phyloP scores from a whole-genome alignment of 2,329 filamentous ascomycete genomes.

The Kalaharituber pfeilii region DNA sequence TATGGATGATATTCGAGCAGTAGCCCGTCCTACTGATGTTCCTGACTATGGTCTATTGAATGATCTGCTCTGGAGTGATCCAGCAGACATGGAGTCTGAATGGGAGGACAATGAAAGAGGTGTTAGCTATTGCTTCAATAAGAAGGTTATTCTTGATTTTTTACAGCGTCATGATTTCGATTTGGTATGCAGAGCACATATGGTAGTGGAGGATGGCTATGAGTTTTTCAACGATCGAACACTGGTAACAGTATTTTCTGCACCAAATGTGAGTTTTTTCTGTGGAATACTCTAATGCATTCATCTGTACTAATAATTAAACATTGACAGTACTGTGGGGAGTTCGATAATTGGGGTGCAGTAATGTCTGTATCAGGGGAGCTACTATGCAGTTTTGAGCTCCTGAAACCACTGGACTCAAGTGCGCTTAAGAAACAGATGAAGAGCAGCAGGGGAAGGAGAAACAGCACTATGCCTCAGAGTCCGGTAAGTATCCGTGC shows the following conservation, averaged over 20 bases:
- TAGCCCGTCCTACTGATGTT: slow-evolving; percentile 87
- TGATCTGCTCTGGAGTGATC: slow-evolving; percentile 92
- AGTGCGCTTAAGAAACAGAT: slow-evolving; percentile 95
- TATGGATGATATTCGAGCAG: slow-evolving; percentile 97
- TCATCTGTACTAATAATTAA: slow-evolving; percentile 10
- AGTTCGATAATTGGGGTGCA: slow-evolving; percentile 98
- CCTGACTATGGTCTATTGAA: slow-evolving; percentile 92
- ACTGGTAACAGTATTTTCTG: slow-evolving; percentile 90
- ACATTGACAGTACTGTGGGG: slow-evolving; percentile 64
- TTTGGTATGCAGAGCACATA: slow-evolving; percentile 88
- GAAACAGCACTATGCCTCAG: slow-evolving; percentile 1
- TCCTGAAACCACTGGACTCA: slow-evolving; percentile 89
- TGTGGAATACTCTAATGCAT: slow-evolving; percentile 1
- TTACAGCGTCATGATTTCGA: slow-evolving; percentile 90
- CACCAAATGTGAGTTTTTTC: slow-evolving; percentile 64
- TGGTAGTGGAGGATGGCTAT: slow-evolving; percentile 98
- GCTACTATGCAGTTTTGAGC: slow-evolving; percentile 87
- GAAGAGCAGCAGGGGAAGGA: slow-evolving; percentile 54
- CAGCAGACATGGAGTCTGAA: slow-evolving; percentile 91
- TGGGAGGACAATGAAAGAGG: slow-evolving; percentile 97
- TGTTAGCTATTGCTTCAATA: slow-evolving; percentile 96
- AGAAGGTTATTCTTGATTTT: slow-evolving; percentile 95
- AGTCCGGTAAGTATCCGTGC: background rate
- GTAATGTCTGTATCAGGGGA: slow-evolving; percentile 96
- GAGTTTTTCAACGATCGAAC: slow-evolving; percentile 96